Evolutionary conservation across 306 rosid species (phyloP).

Genomic region (Acacia crassicarpa): DNA sequence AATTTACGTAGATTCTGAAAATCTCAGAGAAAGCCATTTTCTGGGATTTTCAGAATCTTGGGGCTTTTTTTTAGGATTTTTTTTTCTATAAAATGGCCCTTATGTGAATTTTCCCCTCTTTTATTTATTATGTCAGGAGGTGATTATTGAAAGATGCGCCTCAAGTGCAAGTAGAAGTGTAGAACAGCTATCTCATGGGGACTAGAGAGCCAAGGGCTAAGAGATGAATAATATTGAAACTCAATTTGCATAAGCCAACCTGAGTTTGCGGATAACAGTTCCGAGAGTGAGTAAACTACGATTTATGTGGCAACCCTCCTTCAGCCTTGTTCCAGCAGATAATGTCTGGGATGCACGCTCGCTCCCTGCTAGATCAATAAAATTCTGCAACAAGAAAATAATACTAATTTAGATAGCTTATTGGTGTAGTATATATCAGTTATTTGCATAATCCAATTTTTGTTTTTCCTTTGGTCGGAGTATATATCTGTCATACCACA

Average conservation of each 20-base stretch:
- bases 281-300: constrained; percentile 95
- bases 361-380: constrained; percentile 97
- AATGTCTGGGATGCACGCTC: constrained; percentile 94
- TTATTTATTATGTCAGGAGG: neutral
- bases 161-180: neutral
- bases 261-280: constrained; percentile 97
- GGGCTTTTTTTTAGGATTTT: too few species aligned
- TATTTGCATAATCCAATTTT: neutral
- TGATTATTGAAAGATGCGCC: neutral
- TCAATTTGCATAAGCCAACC: constrained; percentile 51
- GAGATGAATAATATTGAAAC: constrained; percentile 34
- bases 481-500: constrained; percentile 62
- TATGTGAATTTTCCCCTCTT: too few species aligned
- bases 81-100: too few species aligned
- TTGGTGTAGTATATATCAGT: neutral
- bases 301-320: constrained; percentile 99
- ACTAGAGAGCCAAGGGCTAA: neutral
- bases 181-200: constrained; percentile 1
- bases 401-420: constrained; percentile 19
- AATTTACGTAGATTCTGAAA: too few species aligned
- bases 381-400: constrained; percentile 56
- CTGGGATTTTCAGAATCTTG: too few species aligned
- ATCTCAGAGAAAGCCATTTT: too few species aligned
- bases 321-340: constrained; percentile 92
- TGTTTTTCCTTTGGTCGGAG: neutral